phyloP scores from a whole-genome alignment of 169 alveolate genomes.

The Plasmodium knowlesi region DNA sequence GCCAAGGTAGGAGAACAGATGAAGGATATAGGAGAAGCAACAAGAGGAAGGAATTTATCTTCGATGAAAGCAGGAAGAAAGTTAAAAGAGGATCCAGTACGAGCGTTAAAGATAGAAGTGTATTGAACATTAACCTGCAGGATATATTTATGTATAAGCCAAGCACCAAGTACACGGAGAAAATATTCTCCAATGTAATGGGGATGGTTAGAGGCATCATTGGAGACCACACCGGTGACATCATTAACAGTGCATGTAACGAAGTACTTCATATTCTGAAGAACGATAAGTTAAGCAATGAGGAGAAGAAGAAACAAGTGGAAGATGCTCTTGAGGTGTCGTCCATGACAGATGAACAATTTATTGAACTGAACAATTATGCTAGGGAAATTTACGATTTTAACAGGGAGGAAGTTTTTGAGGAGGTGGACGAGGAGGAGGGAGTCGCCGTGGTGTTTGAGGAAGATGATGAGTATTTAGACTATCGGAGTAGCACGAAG shows the following conservation, averaged over 20 bases:
- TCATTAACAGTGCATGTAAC: slow-evolving; percentile 93
- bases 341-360: slow-evolving; percentile 49
- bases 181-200: slow-evolving; percentile 92
- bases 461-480: slow-evolving; percentile 82
- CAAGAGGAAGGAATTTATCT: slow-evolving; percentile 51
- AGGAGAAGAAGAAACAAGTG: slow-evolving; percentile 85
- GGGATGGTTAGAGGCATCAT: slow-evolving; percentile 87
- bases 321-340: slow-evolving; percentile 81
- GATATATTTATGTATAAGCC: slow-evolving; percentile 93
- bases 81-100: slow-evolving; percentile 12
- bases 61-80: slow-evolving; percentile 74
- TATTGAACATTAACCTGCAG: slow-evolving; percentile 88
- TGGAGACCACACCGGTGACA: slow-evolving; percentile 94
- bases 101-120: slow-evolving; percentile 86
- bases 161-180: slow-evolving; percentile 91
- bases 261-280: slow-evolving; percentile 93
- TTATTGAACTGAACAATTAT: slow-evolving; percentile 14
- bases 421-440: slow-evolving; percentile 77
- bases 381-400: slow-evolving; percentile 77
- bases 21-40: slow-evolving; percentile 9
- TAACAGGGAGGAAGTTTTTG: slow-evolving; percentile 78
- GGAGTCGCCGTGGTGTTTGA: slow-evolving; percentile 87
- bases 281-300: slow-evolving; percentile 86
- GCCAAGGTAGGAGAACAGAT: slow-evolving; percentile 25
- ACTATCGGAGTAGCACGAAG: slow-evolving; percentile 43